Base-by-base conservation (phyloP, 2,329 filamentous ascomycete species). In the Tolypocladium cylindrosporum region DNA sequence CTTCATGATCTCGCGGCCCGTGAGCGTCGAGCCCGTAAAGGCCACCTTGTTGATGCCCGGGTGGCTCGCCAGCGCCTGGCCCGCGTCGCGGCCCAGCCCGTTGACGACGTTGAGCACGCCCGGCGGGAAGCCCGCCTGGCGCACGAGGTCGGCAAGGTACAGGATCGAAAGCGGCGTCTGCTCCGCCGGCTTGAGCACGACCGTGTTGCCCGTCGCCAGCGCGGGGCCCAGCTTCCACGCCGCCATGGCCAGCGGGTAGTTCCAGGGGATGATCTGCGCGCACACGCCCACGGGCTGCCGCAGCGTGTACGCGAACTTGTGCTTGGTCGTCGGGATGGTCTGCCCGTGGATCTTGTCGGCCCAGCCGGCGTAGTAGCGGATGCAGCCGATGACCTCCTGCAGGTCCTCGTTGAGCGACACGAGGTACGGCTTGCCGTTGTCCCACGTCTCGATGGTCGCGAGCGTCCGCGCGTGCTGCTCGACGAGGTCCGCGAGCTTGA, bases 301-400 rank as follows among this genome's bases (percentile, higher is more conserved):
- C 34, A 91, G 75, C 0, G 88, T 91, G 64, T 92, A 92, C 1
- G 86, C 87, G 61, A 92, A 81, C 69, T 91, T 92, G 19, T 79
- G 74, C 0, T 79, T 76, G 0, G 79, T 83, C 0, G 86, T 89
- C 58, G 87, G 84, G 63, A 92, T 90, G 13, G 88, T 88, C 67
- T 89, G 84, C 13, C 89, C 89, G 62, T 87, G 84, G 54, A 90
- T 84, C 75, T 92, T 92, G 72, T 92, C 89, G 27, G 88, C 87
- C 72, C 83, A 92, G 39, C 89, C 89, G 50, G 83, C 87, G 67
- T 92, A 93, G 72, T 93, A 92, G 63, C 86, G 84, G 48, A 85
- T 74, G 16, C 84, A 72, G 57, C 65, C 65, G 5, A 72, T 65
- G 14, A 74, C 72, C 60, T 76, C 73, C 1, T 69, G 75, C 7